Base-by-base conservation (phyloP, 2,329 filamentous ascomycete genomes). In the Phialophora expanda region DNA sequence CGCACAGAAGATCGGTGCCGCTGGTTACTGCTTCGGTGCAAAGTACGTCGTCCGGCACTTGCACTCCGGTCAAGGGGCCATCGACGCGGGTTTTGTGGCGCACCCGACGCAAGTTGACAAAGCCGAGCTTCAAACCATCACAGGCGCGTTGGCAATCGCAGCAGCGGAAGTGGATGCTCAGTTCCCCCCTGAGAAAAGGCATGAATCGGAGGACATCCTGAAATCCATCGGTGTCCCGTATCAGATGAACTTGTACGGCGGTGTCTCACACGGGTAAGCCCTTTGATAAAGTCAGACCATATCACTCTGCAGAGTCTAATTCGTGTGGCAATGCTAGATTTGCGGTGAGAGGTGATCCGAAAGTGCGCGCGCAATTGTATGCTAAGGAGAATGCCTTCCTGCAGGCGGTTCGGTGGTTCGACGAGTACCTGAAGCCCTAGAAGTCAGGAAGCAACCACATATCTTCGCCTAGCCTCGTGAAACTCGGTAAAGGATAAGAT, bases 161-260 rank as follows among this genome's bases (percentile, higher is more conserved):
- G 88, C 81, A 67, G 78, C 80, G 70, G 86, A 90, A 80, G 86
- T 80, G 22, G 88, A 90, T 74, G 20, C 68, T 22, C 87, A 90
- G 75, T 90, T 90, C 81, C 83, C 88, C 1, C 70, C 79, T 11
- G 81, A 88, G 73, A 84, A 87, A 77, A 84, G 89, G 62, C 84
- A 89, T 80, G 79, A 85, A 74, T 87, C 85, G 5, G 88, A 90
- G 76, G 82, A 78, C n/a, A 87, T 87, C 64, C 82, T 90, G 48
- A 78, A 79, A 64, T 80, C 48, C 2, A 20, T 44, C 86, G 75
- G 82, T 32, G 78, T 82, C 56, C 85, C 86, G 24, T 94, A 90
- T 79, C 91, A 95, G 79, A 89, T 95, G 75, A 90, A 84, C 76
- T 81, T 95, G 4, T 94, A 86, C 82, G 87, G 86, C 3, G 86